Base-by-base conservation (phyloP, 2,329 filamentous ascomycete species). In the Botrytis deweyae region DNA sequence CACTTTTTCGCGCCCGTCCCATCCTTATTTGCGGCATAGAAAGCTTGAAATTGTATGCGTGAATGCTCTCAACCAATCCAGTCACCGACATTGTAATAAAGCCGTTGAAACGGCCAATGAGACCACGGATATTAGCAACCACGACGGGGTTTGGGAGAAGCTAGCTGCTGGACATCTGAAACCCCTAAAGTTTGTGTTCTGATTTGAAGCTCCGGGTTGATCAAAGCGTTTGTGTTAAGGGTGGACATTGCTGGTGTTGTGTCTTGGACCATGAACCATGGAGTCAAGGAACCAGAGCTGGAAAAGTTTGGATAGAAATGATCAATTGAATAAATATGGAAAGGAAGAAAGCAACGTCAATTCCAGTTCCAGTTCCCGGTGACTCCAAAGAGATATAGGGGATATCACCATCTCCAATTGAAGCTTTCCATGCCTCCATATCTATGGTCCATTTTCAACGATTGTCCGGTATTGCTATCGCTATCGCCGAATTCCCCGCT, bases 111-210 rank as follows among this genome's bases (percentile, higher is more conserved):
- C 0, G 12, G 33, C 66, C 66, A 69, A 58, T 69, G n/a, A 58
- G 12, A 69, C 3, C 14, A 69, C 25, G 12, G 36, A 16, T 44
- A 69, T 69, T 69, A 69, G 16, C 66, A 69, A 69, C 18, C 66
- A 69, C 9, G 36, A n/a, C 18, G 66, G 38, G n/a, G 40, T 29
- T 40, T 14, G 3, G 29, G 2, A 67, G 14, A 20, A 68, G 22
- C 64, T 67, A 52, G 33, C 20, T 5, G 16, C 49, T n/a, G n/a
- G 25, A 55, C 49, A n/a, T 38, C 5, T 10, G n/a, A 44, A 12
- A 38, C n/a, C 33, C 22, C 44, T 10, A 44, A 52, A 20, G 33
- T 52, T 67, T 67, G 14, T 52, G 5, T 4, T 20, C 40, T 52
- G n/a, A 46, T 20, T 38, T 40, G 44, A 36, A 52, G 64, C 64